These are phyloP conservation scores for Clohesyomyces aquaticus DNA, from an alignment of 495 filamentous ascomycete species.

Conservation along the genomic window DNA sequence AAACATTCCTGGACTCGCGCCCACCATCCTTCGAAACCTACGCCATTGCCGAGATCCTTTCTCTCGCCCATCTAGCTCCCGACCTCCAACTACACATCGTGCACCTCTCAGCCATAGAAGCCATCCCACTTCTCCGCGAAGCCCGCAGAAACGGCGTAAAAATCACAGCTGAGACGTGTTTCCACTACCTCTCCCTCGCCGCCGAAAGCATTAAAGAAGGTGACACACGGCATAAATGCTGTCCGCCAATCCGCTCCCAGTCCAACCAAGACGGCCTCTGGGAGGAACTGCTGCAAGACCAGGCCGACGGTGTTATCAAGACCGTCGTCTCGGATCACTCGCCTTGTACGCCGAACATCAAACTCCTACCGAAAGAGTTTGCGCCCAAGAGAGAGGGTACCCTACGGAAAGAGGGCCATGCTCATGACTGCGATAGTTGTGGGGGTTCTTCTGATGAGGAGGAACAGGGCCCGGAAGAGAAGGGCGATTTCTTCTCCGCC, in stretches of 20 bases:
- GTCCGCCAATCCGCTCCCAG: conserved; percentile 86
- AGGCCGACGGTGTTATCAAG: conserved; percentile 76
- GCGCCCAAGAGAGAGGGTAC: conserved; percentile 16
- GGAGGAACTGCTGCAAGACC: conserved; percentile 67
- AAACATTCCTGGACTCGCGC: conserved; percentile 88
- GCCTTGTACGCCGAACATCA: conserved; percentile 92
- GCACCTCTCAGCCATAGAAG: conserved; percentile 88
- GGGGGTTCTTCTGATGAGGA: conserved; percentile 42
- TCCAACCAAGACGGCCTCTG: conserved; percentile 87
- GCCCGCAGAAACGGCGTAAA: conserved; percentile 80
- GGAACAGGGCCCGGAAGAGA: conserved; percentile 47
- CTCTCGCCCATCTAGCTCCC: conserved; percentile 78
- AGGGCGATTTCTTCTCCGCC: conserved; percentile 88
- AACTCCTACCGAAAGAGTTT: conserved; percentile 76
- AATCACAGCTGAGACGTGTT: conserved; percentile 96
- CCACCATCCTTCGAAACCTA: conserved; percentile 90
- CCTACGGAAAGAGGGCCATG: conserved; percentile 17
- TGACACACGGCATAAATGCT: conserved; percentile 97
- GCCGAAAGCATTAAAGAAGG: conserved; percentile 84
- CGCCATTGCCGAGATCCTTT: conserved; percentile 84
- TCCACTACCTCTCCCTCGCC: conserved; percentile 93
- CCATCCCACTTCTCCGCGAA: conserved; percentile 82
- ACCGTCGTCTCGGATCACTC: conserved; percentile 97
- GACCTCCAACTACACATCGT: conserved; percentile 90
- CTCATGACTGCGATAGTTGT: conserved; percentile 24